Evolutionary conservation across 805 yeast species (phyloP), one percentile per base, ranked within the genome.

Genomic region (Yamadazyma ubonensis): DNA sequence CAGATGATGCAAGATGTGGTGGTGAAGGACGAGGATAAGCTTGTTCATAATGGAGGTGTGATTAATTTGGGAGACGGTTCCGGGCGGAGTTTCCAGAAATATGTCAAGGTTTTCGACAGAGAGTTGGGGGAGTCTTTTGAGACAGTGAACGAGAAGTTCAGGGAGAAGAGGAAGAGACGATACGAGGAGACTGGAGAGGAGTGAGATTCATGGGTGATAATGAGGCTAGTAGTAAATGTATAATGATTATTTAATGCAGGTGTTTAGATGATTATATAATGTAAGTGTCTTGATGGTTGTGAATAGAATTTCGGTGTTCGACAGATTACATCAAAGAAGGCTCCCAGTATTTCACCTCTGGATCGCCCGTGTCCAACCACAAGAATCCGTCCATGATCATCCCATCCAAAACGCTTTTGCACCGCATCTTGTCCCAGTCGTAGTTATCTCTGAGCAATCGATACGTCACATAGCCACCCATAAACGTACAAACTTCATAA

Each of bases 301-400:
- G n/a, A n/a, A n/a, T n/a, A n/a, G n/a, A n/a, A n/a, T n/a, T n/a
- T n/a, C n/a, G n/a, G n/a, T n/a, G n/a, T n/a, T n/a, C n/a, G n/a
- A n/a, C n/a, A n/a, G n/a, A n/a, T 10, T 63, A 59, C 20, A 83
- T 79, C 87, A 87, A 82, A 1, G 86, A 73, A 0, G 90, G 87
- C 45, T 80, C 86, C 38, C 40, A 41, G 26, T 36, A 41, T 14
- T 23, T 23, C 32, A 15, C 1, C 50, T 62, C 2, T 61, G 33
- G 39, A 9, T 62, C 37, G 5, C 74, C 81, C 35, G 63, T 61
- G 56, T 90, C 98, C 1, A 89, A 65, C 99, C 99, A 91, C 10
- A 91, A 63, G 39, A 88, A 70, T 3, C 98, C 97, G 36, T 73
- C 73, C 46, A 83, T 71, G 1, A 90, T 83, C 87, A 91, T 80